Base-by-base conservation (phyloP, 805 yeast species). In the Kodamaea neixiangensis region DNA sequence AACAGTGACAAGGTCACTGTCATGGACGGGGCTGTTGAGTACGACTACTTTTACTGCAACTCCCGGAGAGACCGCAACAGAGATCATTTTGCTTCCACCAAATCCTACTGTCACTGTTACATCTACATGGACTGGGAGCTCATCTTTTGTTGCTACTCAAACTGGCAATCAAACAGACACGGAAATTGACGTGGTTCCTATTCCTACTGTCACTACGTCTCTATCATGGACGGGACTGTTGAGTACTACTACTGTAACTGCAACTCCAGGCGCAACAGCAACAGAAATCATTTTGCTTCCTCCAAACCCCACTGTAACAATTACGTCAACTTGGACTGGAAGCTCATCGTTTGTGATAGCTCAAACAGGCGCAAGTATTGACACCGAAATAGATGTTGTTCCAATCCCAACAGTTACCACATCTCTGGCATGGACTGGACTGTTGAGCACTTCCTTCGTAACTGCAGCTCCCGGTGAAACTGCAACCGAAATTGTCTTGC, bases 361-460 rank as follows among this genome's bases (percentile, higher is more conserved):
- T 4, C 55, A 42, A 25, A 46, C 48, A 3, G 7, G 48, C 13
- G 48, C 53, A 10, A 5, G 2, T 25, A 43, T 35, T 44, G 52
- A 10, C 11, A 53, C 58, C 7, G 53, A 46, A 10, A 43, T 49
- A 7, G 50, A 53, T 20, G 50, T 52, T 10, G 57, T 61, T 11
- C 61, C 62, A 6, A 48, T 38, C n/a, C 60, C 61, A 25, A 53
- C 57, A 10, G 44, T 43, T 10, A 58, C 61, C 1, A 31, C 47
- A 2, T 59, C 64, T 5, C 19, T 50, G 5, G 49, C 60, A 4
- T 38, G 54, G 61, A 56, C 61, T 5, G 58, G 62, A n/a, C 21
- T 18, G 15, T 48, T 58, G 52, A 19, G 47, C 5, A 48, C 50
- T 4, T 35, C 35, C 14, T 52, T 60, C 7, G 29, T 41, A 10